A percentile compares a stretch with the other conserved stretches of the same genome.
These are phyloP conservation scores for Clohesyomyces aquaticus DNA, from an alignment of 495 filamentous ascomycete species.

Conservation along the genomic window DNA sequence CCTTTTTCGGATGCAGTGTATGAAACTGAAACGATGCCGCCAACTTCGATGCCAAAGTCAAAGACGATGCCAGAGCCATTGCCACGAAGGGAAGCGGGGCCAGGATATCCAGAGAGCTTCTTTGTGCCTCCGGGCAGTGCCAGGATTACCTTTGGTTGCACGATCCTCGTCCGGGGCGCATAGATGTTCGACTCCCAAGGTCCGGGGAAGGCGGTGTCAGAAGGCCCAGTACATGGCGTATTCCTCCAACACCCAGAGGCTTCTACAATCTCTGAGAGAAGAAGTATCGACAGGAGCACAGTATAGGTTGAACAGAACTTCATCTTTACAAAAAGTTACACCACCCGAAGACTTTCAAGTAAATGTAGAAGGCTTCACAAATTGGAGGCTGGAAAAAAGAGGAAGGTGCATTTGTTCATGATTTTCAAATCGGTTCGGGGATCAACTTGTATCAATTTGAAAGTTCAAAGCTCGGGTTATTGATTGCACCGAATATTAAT, in stretches of 20 bases:
- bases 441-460: too few relatives aligned
- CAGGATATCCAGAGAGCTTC: slow-evolving; percentile 42
- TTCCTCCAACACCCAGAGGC: slow-evolving; percentile 57
- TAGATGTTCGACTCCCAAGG: slow-evolving; percentile 66
- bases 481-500: slow-evolving; percentile 27
- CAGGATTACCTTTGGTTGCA: slow-evolving; percentile 55
- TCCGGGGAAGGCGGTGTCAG: slow-evolving; percentile 58
- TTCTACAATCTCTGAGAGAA: neutral
- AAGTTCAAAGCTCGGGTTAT: neutral
- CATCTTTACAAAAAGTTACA: neutral
- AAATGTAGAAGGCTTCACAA: neutral
- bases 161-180: slow-evolving; percentile 58
- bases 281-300: neutral
- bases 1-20: slow-evolving; percentile 54
- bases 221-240: slow-evolving; percentile 59
- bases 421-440: neutral
- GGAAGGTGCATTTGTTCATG: neutral
- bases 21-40: slow-evolving; percentile 57
- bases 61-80: slow-evolving; percentile 58
- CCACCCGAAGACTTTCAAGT: neutral
- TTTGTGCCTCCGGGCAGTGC: slow-evolving; percentile 45
- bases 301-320: neutral
- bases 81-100: slow-evolving; percentile 45
- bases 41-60: slow-evolving; percentile 64
- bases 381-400: neutral